Evolutionary conservation across 495 filamentous ascomycete species (phyloP).

Genomic region (Lophium mytilinum): DNA sequence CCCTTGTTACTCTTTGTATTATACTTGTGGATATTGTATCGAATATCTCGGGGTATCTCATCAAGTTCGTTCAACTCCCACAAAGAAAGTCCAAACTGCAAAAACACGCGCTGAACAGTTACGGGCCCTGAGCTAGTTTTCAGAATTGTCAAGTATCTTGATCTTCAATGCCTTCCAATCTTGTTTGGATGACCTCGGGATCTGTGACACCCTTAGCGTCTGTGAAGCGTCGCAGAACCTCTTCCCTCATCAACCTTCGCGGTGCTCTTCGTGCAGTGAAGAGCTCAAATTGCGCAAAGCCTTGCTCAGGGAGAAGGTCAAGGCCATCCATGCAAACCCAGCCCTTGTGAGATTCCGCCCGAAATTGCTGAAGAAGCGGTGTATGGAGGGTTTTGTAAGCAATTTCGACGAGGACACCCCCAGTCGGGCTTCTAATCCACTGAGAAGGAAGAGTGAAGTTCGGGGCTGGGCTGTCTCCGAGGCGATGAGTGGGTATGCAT

Average conservation of each 20-base stretch:
- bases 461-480: conserved; percentile 54
- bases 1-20: no score
- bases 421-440: conserved; percentile 70
- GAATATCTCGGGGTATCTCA: no score
- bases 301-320: conserved; percentile 72
- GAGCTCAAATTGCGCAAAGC: conserved; percentile 74
- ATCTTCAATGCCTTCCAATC: background rate
- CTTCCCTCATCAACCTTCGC: conserved; percentile 60
- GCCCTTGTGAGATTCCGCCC: conserved; percentile 51
- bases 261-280: conserved; percentile 79
- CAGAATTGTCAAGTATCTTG: background rate
- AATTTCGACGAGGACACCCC: conserved; percentile 72
- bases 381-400: conserved; percentile 69
- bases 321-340: conserved; percentile 78
- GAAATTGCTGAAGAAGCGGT: conserved; percentile 60
- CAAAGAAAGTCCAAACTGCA: no score
- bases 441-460: conserved; percentile 67
- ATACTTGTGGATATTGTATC: no score
- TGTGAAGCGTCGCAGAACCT: conserved; percentile 43
- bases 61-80: no score
- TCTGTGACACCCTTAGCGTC: background rate
- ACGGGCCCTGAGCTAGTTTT: no score
- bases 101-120: no score
- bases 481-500: conserved; percentile 63
- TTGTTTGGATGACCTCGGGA: background rate